Percentiles rank a stretch among this genome's conserved stretches.
phyloP scores from a whole-genome alignment of 73 alveolate genomes.

The Uronychia setigera region DNA sequence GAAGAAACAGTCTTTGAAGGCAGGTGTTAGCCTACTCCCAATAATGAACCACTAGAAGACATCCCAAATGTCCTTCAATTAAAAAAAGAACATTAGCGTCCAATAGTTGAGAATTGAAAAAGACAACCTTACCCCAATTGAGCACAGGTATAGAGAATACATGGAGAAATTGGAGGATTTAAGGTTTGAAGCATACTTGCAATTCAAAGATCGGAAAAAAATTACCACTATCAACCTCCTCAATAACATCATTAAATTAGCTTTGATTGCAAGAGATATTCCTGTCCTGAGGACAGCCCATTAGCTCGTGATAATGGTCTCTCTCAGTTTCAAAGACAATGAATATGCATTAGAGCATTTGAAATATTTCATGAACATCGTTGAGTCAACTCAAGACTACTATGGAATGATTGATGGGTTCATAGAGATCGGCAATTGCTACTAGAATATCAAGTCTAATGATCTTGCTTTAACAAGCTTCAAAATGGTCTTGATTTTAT shows the following conservation, averaged over 20 bases:
- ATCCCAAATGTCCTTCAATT: not conserved
- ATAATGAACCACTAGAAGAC: not conserved
- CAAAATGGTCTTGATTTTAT: not conserved
- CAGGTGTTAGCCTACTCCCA: not conserved
- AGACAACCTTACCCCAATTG: not conserved
- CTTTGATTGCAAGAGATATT: not conserved
- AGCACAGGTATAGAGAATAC: not conserved
- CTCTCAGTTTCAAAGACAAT: not conserved
- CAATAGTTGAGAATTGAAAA: not conserved
- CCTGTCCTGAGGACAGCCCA: not conserved
- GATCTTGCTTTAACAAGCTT: not conserved
- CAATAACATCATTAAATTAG: not conserved
- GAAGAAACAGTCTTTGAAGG: too few relatives aligned
- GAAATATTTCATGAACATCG: not conserved
- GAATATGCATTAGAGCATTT: not conserved
- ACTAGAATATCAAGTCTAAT: not conserved
- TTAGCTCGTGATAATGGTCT: not conserved
- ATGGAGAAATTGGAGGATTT: not conserved
- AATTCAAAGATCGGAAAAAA: not conserved
- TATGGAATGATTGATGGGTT: not conserved
- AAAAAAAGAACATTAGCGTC: not conserved
- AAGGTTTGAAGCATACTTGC: not conserved
- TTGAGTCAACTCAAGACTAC: not conserved
- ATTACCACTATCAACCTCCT: not conserved
- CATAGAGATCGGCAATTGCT: not conserved